Conservation (phyloP, 2,329 filamentous ascomycete species). For the Conoideocrella luteorostrata region DNA sequence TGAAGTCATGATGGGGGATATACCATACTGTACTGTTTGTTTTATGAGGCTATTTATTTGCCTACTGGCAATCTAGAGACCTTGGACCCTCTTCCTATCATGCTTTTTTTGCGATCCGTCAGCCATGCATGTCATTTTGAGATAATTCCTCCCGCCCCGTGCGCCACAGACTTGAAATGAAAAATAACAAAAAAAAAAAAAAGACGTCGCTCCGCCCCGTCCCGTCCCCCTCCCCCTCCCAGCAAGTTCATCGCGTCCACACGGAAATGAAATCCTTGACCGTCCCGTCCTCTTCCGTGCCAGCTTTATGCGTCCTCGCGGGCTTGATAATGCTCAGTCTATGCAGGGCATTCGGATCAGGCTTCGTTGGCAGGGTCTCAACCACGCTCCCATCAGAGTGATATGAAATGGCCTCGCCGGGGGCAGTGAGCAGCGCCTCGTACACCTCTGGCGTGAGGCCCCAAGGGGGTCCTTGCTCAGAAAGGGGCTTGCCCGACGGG, state of each 20-base stretch:
- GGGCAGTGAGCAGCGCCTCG: constrained; percentile 61
- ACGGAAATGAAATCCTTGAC: constrained; percentile 49
- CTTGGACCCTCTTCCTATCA: too few relatives aligned
- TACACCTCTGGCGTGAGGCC: constrained; percentile 64
- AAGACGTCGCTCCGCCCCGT: neutral
- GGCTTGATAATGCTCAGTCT: constrained; percentile 46
- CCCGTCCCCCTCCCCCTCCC: too few relatives aligned
- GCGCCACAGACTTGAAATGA: too few relatives aligned
- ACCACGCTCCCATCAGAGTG: constrained; percentile 37
- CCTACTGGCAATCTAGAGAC: too few relatives aligned
- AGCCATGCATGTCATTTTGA: too few relatives aligned
- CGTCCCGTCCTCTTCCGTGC: constrained; percentile 37
- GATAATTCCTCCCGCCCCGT: too few relatives aligned
- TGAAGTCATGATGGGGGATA: constrained; percentile 12
- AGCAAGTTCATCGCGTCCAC: constrained; percentile 39
- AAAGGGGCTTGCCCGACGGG: constrained; percentile 63
- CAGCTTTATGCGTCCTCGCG: constrained; percentile 40
- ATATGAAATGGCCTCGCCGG: constrained; percentile 62
- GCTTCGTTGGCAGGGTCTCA: constrained; percentile 29
- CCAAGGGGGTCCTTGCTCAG: constrained; percentile 65
- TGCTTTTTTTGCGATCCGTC: too few relatives aligned
- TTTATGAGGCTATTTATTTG: too few relatives aligned
- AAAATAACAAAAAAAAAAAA: too few relatives aligned
- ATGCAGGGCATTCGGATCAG: constrained; percentile 29
- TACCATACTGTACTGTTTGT: neutral